Evolutionary conservation across 805 yeast species (phyloP).

Genomic region (Ogataea henricii): DNA sequence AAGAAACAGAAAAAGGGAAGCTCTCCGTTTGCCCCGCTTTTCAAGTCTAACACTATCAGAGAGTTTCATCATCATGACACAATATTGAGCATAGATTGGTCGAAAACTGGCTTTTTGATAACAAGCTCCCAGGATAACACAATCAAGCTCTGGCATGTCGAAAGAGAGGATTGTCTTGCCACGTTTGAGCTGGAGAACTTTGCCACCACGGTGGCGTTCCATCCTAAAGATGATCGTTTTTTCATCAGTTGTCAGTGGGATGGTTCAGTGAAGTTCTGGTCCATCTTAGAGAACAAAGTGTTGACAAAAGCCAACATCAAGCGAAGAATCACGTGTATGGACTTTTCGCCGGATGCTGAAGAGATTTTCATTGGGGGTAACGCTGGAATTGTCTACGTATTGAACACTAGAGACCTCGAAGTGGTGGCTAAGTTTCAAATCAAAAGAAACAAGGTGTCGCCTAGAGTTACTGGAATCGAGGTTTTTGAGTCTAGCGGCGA

Average conservation of each 20-base stretch:
- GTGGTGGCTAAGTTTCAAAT: slow-evolving; percentile 46
- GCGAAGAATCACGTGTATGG: slow-evolving; percentile 72
- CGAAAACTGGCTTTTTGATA: slow-evolving; percentile 76
- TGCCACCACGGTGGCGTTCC: slow-evolving; percentile 78
- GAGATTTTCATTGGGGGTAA: slow-evolving; percentile 74
- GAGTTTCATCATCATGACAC: slow-evolving; percentile 65
- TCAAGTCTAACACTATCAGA: slow-evolving; percentile 63
- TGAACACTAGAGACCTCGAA: slow-evolving; percentile 66
- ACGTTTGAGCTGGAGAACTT: slow-evolving; percentile 76
- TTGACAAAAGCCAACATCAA: slow-evolving; percentile 61
- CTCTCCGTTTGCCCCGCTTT: slow-evolving; percentile 67
- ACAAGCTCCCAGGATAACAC: slow-evolving; percentile 86
- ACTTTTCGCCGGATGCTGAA: slow-evolving; percentile 67
- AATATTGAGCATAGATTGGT: slow-evolving; percentile 82
- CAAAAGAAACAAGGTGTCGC: slow-evolving; percentile 44
- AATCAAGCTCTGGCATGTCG: slow-evolving; percentile 83
- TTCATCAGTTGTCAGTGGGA: slow-evolving; percentile 83
- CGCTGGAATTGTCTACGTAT: slow-evolving; percentile 62
- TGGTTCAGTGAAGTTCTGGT: slow-evolving; percentile 77
- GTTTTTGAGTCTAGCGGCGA: slow-evolving; percentile 38
- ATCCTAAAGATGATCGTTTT: slow-evolving; percentile 84
- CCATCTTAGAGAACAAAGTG: slow-evolving; percentile 71
- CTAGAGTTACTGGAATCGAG: slow-evolving; percentile 78
- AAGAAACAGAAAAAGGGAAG: slow-evolving; percentile 27
- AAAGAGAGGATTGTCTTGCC: slow-evolving; percentile 60